Evolutionary conservation across 306 rosid genomes (phyloP).

Genomic region (Ochetophila trinervis): DNA sequence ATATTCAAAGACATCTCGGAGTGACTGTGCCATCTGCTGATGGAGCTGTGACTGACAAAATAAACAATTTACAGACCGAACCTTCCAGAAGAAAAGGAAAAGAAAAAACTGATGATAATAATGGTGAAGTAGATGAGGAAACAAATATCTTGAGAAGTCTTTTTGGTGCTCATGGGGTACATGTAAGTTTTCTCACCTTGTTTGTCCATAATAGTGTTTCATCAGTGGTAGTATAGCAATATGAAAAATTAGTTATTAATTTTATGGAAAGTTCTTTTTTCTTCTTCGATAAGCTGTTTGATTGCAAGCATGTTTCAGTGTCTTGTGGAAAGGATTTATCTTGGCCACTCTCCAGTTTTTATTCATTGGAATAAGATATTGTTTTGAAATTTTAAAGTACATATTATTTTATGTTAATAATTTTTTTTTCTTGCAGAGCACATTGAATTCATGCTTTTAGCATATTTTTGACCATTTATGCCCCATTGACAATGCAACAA

Average conservation of each 20-base stretch:
- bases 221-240: background rate
- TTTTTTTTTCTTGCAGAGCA: no score
- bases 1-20: slow-evolving; percentile 27
- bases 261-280: background rate
- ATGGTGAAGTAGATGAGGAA: slow-evolving; percentile 60
- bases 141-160: slow-evolving; percentile 71
- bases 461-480: no score
- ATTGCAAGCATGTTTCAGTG: background rate
- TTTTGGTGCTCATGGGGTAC: slow-evolving; percentile 81
- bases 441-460: no score
- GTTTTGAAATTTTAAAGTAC: background rate
- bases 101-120: slow-evolving; percentile 50
- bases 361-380: background rate
- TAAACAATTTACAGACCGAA: slow-evolving; percentile 29
- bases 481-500: background rate
- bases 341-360: background rate
- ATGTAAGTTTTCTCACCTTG: slow-evolving; percentile 52
- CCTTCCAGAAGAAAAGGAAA: slow-evolving; percentile 48
- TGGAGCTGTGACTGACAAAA: slow-evolving; percentile 33
- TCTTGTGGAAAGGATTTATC: background rate
- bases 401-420: no score
- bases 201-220: background rate
- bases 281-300: background rate
- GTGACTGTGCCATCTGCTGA: slow-evolving; percentile 27
- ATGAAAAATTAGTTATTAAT: background rate